Conservation (phyloP, 768 basidiomycete species). For the Lyophyllum shimeji region DNA sequence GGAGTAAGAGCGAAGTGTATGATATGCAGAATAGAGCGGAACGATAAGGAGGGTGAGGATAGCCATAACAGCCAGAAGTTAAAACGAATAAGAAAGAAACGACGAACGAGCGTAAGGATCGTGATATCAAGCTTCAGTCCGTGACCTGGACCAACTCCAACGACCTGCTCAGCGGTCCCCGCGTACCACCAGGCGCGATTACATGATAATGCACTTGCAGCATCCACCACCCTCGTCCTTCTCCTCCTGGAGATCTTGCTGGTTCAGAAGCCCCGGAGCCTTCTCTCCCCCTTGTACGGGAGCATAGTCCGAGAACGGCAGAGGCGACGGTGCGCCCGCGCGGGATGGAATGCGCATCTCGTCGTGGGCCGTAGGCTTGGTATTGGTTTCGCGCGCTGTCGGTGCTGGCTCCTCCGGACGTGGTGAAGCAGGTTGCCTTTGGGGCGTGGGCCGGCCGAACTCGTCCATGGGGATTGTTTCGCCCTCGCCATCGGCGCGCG, state of each 20-base stretch:
- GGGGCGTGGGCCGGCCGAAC: slow-evolving; percentile 48
- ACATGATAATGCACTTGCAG: slow-evolving; percentile 87
- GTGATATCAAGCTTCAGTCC: neutral
- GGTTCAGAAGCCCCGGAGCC: slow-evolving; percentile 22
- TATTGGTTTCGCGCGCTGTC: slow-evolving; percentile 11
- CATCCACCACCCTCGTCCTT: slow-evolving; percentile 59
- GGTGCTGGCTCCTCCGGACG: slow-evolving; percentile 20
- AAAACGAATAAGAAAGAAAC: slow-evolving; percentile 5
- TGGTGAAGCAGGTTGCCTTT: slow-evolving; percentile 17
- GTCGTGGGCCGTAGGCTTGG: slow-evolving; percentile 21
- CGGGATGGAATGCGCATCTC: slow-evolving; percentile 28
- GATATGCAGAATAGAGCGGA: slow-evolving; percentile 12
- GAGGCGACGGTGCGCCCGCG: slow-evolving; percentile 50
- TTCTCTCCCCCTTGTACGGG: slow-evolving; percentile 23
- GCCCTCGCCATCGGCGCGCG: slow-evolving; percentile 30
- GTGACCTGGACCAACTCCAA: neutral
- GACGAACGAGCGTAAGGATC: slow-evolving; percentile 12
- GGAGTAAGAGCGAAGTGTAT: slow-evolving; percentile 4
- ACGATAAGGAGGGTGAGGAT: neutral
- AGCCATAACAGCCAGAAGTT: slow-evolving; percentile 9
- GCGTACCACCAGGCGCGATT: slow-evolving; percentile 30
- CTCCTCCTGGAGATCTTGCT: slow-evolving; percentile 47
- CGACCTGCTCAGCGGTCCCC: neutral
- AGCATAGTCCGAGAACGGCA: slow-evolving; percentile 66
- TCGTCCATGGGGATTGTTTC: slow-evolving; percentile 64